phyloP scores from a whole-genome alignment of 495 filamentous ascomycete species.

The Penicillium lagena region DNA sequence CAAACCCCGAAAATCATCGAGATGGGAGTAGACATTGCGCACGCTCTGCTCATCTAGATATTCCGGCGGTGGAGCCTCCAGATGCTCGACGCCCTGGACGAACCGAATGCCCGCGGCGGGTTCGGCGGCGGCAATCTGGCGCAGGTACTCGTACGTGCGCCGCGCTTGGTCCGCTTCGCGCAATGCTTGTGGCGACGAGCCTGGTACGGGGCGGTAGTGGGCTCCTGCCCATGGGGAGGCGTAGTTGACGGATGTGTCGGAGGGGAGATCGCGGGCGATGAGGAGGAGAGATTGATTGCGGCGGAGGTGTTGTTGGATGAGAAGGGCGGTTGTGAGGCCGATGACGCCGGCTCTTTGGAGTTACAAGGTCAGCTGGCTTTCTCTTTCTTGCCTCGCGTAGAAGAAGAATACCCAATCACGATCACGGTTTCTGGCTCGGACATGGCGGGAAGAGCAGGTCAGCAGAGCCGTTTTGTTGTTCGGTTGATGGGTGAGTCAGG shows the following conservation, averaged over 20 bases:
- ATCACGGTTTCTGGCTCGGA: conserved; percentile 31
- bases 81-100: conserved; percentile 52
- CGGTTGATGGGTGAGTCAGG: neutral
- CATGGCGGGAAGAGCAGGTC: conserved; percentile 7
- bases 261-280: conserved; percentile 51
- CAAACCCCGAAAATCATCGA: conserved; percentile 41
- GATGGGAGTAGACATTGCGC: conserved; percentile 19
- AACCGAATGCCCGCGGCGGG: conserved; percentile 46
- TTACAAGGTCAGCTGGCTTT: too few relatives aligned
- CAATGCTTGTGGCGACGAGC: conserved; percentile 26
- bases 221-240: conserved; percentile 62
- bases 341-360: conserved; percentile 48
- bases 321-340: conserved; percentile 48
- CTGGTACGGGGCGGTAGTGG: conserved; percentile 52
- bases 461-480: neutral
- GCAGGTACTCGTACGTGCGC: conserved; percentile 46
- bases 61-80: conserved; percentile 42
- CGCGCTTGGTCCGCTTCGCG: conserved; percentile 45
- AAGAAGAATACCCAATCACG: conserved; percentile 32
- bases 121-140: conserved; percentile 26
- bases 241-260: conserved; percentile 50
- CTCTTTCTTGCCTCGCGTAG: neutral
- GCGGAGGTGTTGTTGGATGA: conserved; percentile 35
- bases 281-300: conserved; percentile 41
- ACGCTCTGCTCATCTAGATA: conserved; percentile 30